Evolutionary conservation across 1,284 basidiomycete species (phyloP).

Genomic region (Boletus mariae): DNA sequence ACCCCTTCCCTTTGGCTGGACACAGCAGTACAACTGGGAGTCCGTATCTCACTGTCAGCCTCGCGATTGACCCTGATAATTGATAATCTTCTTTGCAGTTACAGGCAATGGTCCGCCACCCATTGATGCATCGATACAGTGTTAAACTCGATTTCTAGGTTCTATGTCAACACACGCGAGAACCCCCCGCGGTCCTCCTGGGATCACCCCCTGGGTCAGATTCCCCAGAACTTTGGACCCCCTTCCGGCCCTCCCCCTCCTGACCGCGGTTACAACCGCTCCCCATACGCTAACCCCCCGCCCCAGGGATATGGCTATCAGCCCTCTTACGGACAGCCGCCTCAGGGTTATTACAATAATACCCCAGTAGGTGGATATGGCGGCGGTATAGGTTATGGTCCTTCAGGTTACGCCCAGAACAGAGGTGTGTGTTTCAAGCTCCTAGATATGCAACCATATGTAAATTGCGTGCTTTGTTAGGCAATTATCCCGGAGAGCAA

Average conservation of each 20-base stretch:
- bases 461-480: constrained; percentile 9
- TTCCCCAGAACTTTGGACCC: constrained; percentile 39
- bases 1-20: constrained; percentile 65
- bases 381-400: neutral
- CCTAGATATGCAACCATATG: neutral
- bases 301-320: constrained; percentile 10
- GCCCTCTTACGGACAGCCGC: constrained; percentile 1
- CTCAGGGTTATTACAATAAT: constrained; percentile 24
- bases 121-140: neutral
- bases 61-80: constrained; percentile 18
- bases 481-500: constrained; percentile 12
- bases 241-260: constrained; percentile 34
- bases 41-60: constrained; percentile 36
- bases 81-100: constrained; percentile 41
- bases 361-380: constrained; percentile 20
- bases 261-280: constrained; percentile 28
- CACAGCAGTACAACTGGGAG: constrained; percentile 64
- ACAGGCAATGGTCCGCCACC: constrained; percentile 57
- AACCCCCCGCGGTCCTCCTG: constrained; percentile 62
- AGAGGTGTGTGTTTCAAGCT: constrained; percentile 20
- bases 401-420: neutral
- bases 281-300: constrained; percentile 30
- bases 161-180: constrained; percentile 62
- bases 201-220: constrained; percentile 58
- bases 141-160: constrained; percentile 42